Base-by-base conservation (phyloP, 257 asterid genomes). In the Cordia subcordata region DNA sequence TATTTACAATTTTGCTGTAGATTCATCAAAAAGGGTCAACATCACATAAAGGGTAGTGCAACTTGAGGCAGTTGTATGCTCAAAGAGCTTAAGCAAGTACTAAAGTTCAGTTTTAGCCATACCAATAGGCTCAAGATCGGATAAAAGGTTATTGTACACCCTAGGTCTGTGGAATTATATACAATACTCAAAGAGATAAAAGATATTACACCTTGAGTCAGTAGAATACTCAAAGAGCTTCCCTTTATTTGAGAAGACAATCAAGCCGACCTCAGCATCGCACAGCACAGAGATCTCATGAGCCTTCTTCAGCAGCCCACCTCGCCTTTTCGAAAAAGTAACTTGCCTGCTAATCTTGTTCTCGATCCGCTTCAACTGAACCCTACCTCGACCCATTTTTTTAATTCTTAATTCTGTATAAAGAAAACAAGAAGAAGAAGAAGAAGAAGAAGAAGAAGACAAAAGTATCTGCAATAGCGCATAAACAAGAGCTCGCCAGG, bases 301-400 rank as follows among this genome's bases (percentile, higher is more conserved):
- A n/a, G 95, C 95, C 60, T 87, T 87, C 61, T 87, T 87, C 65
- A 74, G 73, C 58, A 87, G 62, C 5, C 95, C 95, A 13, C 79
- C 71, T 55, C 94, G 67, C 58, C 95, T 72, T 76, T 87, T 87
- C 0, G 95, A 84, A 71, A 87, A 84, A 18, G 95, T 87, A 8
- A 84, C 95, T 58, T 84, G 95, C 55, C 94, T 75, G 75, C 86
- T 84, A 10, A 80, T 84, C 78, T 87, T 87, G 83, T 87, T 80
- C 66, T 87, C 95, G 71, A 87, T 87, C 76, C 85, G 67, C 72
- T 76, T 82, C 83, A 84, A 22, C 78, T 87, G 67, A 60, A 87
- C 88, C 76, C 78, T 82, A 55, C 95, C 95, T 68, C 95, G 68
- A 11, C 94, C 95, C 95, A 87, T 84, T 14, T 53, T 38, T 13